Percentiles rank a stretch among this genome's conserved stretches.
phyloP scores from a whole-genome alignment of 31 red algal genomes.

The Odonthalia washingtoniensis region DNA sequence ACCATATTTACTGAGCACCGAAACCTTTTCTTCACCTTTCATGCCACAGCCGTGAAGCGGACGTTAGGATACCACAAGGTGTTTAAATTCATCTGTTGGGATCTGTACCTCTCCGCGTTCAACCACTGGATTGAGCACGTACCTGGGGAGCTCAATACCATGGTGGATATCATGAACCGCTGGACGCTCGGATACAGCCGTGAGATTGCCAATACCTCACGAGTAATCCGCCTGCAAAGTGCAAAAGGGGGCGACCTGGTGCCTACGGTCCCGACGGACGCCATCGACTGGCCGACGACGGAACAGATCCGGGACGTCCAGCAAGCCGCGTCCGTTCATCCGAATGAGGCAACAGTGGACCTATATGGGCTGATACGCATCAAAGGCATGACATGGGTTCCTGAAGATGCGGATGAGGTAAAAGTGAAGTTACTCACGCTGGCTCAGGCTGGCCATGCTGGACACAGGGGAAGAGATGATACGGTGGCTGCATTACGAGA shows the following conservation, averaged over 20 bases:
- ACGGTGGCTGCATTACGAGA: slow-evolving; percentile 31
- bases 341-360: background rate
- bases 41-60: slow-evolving; percentile 5
- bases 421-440: slow-evolving; percentile 37
- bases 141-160: slow-evolving; percentile 35
- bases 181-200: slow-evolving; percentile 40
- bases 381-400: slow-evolving; percentile 29
- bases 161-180: slow-evolving; percentile 49
- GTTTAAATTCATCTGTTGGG: slow-evolving; percentile 41
- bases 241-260: background rate
- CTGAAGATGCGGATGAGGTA: slow-evolving; percentile 20
- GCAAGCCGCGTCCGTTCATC: background rate
- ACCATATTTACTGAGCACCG: slow-evolving; percentile 26
- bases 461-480: slow-evolving; percentile 29
- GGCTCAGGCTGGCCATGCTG: slow-evolving; percentile 24
- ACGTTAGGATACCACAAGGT: slow-evolving; percentile 18
- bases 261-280: background rate
- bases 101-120: slow-evolving; percentile 33
- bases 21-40: slow-evolving; percentile 28
- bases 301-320: slow-evolving; percentile 11
- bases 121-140: slow-evolving; percentile 45
- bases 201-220: background rate
- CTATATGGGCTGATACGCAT: background rate
- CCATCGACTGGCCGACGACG: slow-evolving; percentile 42
- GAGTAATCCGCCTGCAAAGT: background rate